A percentile compares a stretch with the other conserved stretches of the same genome.
Conservation (phyloP, 352 stramenopile species). For the Phytopythium vexans region DNA sequence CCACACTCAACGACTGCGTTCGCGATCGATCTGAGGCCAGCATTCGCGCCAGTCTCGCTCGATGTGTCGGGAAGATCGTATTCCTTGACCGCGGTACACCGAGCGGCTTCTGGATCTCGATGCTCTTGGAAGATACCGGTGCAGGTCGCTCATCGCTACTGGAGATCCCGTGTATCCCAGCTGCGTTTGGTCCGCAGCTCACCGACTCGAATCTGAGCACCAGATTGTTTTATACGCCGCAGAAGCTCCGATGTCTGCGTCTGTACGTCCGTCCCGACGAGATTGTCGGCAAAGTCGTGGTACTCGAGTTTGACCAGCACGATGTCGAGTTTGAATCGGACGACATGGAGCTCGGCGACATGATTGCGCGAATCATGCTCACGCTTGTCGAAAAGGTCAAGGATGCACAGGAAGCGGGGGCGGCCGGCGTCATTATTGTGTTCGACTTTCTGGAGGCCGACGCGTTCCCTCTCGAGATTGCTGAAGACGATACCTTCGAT, state of each 20-base stretch:
- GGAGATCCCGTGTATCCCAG: conserved; percentile 58
- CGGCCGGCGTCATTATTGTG: conserved; percentile 49
- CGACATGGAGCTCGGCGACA: conserved; percentile 49
- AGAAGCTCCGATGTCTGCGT: conserved; percentile 54
- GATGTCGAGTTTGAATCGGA: conserved; percentile 53
- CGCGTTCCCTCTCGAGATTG: conserved; percentile 50
- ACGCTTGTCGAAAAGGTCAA: conserved; percentile 72
- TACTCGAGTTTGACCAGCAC: conserved; percentile 64
- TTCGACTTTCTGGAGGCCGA: conserved; percentile 74
- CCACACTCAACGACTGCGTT: conserved; percentile 29
- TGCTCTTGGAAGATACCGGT: conserved; percentile 11
- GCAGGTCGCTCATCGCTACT: conserved; percentile 19
- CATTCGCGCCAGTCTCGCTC: conserved; percentile 36
- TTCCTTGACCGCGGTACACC: conserved; percentile 54
- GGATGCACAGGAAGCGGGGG: conserved; percentile 58
- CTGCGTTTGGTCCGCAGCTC: conserved; percentile 45
- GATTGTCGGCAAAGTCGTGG: conserved; percentile 56
- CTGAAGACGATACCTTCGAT: conserved; percentile 48
- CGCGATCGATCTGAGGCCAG: conserved; percentile 46
- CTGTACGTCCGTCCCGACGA: conserved; percentile 71
- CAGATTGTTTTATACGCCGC: conserved; percentile 60
- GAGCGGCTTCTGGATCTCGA: conserved; percentile 53
- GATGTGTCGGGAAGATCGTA: conserved; percentile 47
- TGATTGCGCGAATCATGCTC: conserved; percentile 63
- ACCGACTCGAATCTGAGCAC: conserved; percentile 28